These are phyloP conservation scores for Chlamydomonas sp. DNA, from an alignment of 139 green algal species.

Conservation along the genomic window DNA sequence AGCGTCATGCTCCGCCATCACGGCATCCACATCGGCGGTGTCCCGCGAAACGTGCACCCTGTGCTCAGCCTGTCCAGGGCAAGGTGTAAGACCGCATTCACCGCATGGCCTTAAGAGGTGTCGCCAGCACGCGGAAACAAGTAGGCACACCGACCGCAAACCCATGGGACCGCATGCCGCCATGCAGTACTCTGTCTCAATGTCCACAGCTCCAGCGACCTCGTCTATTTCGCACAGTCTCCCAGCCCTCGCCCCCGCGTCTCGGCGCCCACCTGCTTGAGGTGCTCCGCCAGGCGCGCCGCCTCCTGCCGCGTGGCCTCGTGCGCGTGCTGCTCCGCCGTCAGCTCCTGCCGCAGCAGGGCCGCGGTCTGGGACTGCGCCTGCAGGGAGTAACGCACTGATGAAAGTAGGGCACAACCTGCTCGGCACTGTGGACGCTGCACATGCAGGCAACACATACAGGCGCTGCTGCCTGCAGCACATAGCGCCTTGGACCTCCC, in stretches of 20 bases:
- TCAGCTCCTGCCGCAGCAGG: constrained; percentile 39
- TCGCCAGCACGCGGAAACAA: no score
- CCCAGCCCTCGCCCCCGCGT: not conserved
- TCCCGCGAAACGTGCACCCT: not conserved
- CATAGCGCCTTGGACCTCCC: no score
- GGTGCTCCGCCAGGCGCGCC: not conserved
- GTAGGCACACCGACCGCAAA: no score
- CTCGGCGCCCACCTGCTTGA: not conserved
- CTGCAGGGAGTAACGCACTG: not conserved
- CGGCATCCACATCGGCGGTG: not conserved
- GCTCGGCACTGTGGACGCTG: no score
- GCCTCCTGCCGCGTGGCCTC: constrained; percentile 16
- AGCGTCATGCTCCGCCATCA: constrained; percentile 20
- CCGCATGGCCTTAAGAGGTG: no score
- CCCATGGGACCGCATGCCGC: no score
- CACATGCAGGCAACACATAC: not conserved
- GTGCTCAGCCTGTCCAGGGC: not conserved
- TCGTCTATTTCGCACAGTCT: no score
- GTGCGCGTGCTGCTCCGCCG: constrained; percentile 8
- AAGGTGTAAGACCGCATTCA: no score
- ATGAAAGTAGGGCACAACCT: not conserved
- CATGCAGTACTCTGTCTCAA: no score
- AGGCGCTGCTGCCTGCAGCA: not conserved
- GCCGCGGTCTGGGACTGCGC: constrained; percentile 39
- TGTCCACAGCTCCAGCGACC: no score